Base-by-base conservation (phyloP, 306 rosid genomes). In the Clitoria ternatea region DNA sequence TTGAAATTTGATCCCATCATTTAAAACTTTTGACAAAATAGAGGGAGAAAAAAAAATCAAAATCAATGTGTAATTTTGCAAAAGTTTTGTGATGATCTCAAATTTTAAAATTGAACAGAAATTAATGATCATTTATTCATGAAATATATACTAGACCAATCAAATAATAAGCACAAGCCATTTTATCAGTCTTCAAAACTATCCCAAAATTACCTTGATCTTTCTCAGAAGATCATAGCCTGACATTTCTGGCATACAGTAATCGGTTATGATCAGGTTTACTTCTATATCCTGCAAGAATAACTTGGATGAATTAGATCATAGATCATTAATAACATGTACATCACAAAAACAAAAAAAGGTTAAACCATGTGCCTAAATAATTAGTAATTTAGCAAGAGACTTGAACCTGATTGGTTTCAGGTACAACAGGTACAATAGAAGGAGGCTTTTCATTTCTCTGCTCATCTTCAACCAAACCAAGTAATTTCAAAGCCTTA, bases 181-280 rank as follows among this genome's bases (percentile, higher is more conserved):
- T 1, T 19, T 54, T 19, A 30, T 18, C 4, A 22, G 33, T 7
- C 1, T 27, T n/a, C 10, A 30, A 33, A 72, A 54, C 18, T 23
- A 60, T 23, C 19, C 6, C 8, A 61, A 20, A 45, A 48, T 61
- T 84, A 86, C 96, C 88, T 92, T 90, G 70, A 92, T 85, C 73
- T 86, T 90, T 84, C 82, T 83, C 19, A 90, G 81, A 29, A 90
- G 87, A 75, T 92, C 98, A 85, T 83, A 88, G 76, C 98, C 98
- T 13, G 97, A 86, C 90, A 92, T 92, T 75, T 83, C 97, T 57
- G 98, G 98, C 97, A 92, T 92, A 24, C 91, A 90, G 44, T 90
- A 92, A 85, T 92, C 96, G 37, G 97, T 92, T 15, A 92, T 86
- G 66, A 92, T 90, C 80, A 92, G 55, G 78, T 88, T 90, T 6